Evolutionary conservation across 1,284 basidiomycete genomes (phyloP).

Genomic region (Puccinia polysora): DNA sequence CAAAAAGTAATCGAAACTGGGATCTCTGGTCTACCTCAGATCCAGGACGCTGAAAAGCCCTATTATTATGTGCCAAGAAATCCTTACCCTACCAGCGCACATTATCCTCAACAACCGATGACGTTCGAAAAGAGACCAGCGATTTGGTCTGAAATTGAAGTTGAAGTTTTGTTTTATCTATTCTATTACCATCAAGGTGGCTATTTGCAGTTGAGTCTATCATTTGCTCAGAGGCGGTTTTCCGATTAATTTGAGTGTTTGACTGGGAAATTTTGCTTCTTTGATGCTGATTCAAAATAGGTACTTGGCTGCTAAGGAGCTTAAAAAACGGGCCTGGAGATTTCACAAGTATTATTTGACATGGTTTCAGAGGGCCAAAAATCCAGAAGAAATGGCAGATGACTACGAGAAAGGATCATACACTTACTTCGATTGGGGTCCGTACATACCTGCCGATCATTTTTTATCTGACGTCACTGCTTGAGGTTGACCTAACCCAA

Average conservation of each 20-base stretch:
- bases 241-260: neutral
- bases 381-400: constrained; percentile 98
- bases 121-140: constrained; percentile 75
- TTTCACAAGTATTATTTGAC: constrained; percentile 99
- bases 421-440: constrained; percentile 54
- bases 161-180: constrained; percentile 97
- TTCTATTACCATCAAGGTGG: constrained; percentile 97
- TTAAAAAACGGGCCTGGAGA: constrained; percentile 97
- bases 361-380: constrained; percentile 98
- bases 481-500: neutral
- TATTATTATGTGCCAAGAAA: constrained; percentile 95
- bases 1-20: constrained; percentile 88
- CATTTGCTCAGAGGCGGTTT: neutral
- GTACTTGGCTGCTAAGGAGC: constrained; percentile 90
- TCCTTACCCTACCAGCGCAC: constrained; percentile 82
- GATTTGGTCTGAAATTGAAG: constrained; percentile 86
- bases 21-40: constrained; percentile 80
- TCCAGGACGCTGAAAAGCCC: constrained; percentile 89
- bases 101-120: constrained; percentile 87
- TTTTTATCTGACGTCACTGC: neutral
- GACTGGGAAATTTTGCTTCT: neutral
- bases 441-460: neutral
- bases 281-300: constrained; percentile 54
- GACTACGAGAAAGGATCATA: constrained; percentile 96
- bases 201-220: constrained; percentile 76